Conservation (phyloP, 1,139 yeast species). For the Yamadazyma songkhlaensis region DNA sequence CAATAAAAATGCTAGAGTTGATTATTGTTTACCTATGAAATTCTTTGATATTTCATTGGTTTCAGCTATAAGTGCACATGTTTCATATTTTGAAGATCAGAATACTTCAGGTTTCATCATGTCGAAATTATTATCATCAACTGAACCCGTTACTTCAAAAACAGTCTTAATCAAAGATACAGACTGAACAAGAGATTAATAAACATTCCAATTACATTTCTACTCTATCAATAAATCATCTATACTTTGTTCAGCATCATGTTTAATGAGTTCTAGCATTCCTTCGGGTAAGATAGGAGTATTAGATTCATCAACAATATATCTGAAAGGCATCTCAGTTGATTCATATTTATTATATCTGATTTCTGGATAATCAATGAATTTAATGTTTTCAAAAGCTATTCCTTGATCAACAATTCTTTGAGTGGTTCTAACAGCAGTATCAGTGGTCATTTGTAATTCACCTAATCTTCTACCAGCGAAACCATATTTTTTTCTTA, state of each 20-base stretch:
- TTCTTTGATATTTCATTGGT: constrained; percentile 75
- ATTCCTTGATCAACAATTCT: constrained; percentile 58
- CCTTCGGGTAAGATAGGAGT: constrained; percentile 88
- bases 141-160: constrained; percentile 20
- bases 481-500: constrained; percentile 75
- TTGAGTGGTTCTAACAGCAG: constrained; percentile 91
- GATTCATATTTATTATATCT: constrained; percentile 85
- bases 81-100: constrained; percentile 82
- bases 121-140: constrained; percentile 42
- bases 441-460: constrained; percentile 95
- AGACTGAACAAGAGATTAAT: not conserved
- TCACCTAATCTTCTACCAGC: constrained; percentile 82
- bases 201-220: not conserved
- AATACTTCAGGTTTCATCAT: constrained; percentile 81
- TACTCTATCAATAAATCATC: constrained; percentile 52
- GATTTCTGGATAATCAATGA: constrained; percentile 92
- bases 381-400: constrained; percentile 67
- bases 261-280: constrained; percentile 81
- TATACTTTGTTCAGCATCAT: constrained; percentile 76
- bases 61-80: constrained; percentile 82
- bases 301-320: constrained; percentile 60
- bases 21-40: constrained; percentile 77
- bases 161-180: constrained; percentile 21
- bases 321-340: constrained; percentile 97
- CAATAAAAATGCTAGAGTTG: constrained; percentile 75